Percentiles rank a stretch among this genome's conserved stretches.
Conservation (phyloP, 1,284 basidiomycete genomes). For the Naganishia sp. region DNA sequence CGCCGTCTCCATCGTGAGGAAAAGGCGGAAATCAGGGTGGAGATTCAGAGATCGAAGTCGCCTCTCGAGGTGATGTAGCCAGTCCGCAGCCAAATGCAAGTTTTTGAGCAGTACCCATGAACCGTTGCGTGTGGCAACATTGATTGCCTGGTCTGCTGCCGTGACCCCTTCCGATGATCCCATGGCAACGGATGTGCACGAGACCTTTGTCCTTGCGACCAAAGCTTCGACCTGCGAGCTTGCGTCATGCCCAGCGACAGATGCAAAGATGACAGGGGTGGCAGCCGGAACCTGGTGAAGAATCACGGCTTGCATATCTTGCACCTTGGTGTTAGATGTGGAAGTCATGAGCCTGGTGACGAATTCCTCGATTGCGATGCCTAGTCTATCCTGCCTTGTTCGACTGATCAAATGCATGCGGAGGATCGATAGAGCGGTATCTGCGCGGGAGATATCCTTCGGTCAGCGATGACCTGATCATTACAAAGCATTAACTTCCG, state of each 20-base stretch:
- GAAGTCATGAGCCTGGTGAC: slow-evolving; percentile 71
- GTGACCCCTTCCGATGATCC: slow-evolving; percentile 97
- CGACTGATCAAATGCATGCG: slow-evolving; percentile 10
- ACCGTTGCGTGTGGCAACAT: slow-evolving; percentile 82
- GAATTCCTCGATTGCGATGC: slow-evolving; percentile 77
- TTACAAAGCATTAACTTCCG: not conserved
- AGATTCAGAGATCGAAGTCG: slow-evolving; percentile 89
- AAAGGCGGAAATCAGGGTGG: slow-evolving; percentile 85
- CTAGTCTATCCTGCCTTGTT: slow-evolving; percentile 64
- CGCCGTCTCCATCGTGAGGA: slow-evolving; percentile 95
- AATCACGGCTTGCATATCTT: slow-evolving; percentile 73
- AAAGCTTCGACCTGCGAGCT: slow-evolving; percentile 91
- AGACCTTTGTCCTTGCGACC: slow-evolving; percentile 70
- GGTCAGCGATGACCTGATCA: not conserved
- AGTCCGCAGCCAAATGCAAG: slow-evolving; percentile 87
- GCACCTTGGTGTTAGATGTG: slow-evolving; percentile 60
- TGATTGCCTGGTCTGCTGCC: slow-evolving; percentile 90
- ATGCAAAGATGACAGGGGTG: slow-evolving; percentile 85
- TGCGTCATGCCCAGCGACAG: slow-evolving; percentile 94
- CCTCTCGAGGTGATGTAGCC: slow-evolving; percentile 94
- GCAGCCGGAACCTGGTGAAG: slow-evolving; percentile 72
- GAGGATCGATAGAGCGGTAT: slow-evolving; percentile 11
- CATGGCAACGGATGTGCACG: slow-evolving; percentile 89
- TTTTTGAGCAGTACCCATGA: slow-evolving; percentile 95
- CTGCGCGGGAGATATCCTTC: not conserved